A percentile compares a stretch with the other conserved stretches of the same genome.
These are phyloP conservation scores for Aspergillus ibericus DNA, from an alignment of 2,329 filamentous ascomycete species.

Conservation along the genomic window DNA sequence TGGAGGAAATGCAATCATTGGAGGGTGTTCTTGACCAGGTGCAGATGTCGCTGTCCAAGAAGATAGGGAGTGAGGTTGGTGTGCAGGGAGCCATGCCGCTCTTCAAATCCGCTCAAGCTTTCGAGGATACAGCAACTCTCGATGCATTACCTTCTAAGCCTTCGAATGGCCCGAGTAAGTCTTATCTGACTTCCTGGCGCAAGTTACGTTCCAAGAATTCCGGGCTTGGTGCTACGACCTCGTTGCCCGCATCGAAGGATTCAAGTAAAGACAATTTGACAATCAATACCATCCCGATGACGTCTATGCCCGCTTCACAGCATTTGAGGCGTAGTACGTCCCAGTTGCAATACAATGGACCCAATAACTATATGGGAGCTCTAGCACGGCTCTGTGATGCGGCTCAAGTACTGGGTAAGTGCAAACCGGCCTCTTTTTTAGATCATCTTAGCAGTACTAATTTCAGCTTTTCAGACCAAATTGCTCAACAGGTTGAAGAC, in stretches of 20 bases:
- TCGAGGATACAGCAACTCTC: conserved; percentile 47
- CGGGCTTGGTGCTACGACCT: conserved; percentile 53
- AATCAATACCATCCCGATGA: conserved; percentile 79
- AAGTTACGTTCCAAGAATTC: conserved; percentile 89
- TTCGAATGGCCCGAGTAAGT: conserved; percentile 68
- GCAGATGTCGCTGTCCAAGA: conserved; percentile 72
- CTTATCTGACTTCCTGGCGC: conserved; percentile 82
- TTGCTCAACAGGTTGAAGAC: conserved; percentile 93
- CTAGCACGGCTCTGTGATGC: conserved; percentile 90
- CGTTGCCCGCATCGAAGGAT: conserved; percentile 42
- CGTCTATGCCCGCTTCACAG: conserved; percentile 58
- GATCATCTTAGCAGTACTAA: not conserved
- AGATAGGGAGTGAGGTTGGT: conserved; percentile 90
- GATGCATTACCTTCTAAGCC: conserved; percentile 47
- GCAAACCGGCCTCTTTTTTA: not conserved
- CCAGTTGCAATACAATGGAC: conserved; percentile 72
- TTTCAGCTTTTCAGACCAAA: conserved; percentile 68
- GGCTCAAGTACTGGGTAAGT: conserved; percentile 81
- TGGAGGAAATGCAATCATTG: conserved; percentile 90
- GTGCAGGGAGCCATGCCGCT: conserved; percentile 70
- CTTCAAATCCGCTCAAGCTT: conserved; percentile 63
- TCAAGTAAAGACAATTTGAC: conserved; percentile 60
- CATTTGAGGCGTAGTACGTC: conserved; percentile 70
- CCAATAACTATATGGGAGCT: conserved; percentile 88
- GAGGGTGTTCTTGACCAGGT: conserved; percentile 85